These are phyloP conservation scores for Scleroderma bovista DNA, from an alignment of 768 basidiomycete genomes.

Conservation along the genomic window DNA sequence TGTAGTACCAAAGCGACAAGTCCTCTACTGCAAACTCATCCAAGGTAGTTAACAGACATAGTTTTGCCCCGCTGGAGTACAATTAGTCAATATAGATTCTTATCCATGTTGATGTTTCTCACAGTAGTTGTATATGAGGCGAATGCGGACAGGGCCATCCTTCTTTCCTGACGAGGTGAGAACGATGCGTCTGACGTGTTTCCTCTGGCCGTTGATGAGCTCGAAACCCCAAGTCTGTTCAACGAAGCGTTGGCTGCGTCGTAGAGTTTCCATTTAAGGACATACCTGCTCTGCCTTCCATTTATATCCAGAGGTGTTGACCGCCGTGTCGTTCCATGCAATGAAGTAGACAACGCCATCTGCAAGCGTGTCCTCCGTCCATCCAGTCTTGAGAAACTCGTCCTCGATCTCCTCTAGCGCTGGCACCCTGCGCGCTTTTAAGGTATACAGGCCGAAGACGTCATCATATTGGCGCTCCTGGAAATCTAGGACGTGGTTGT, in stretches of 20 bases:
- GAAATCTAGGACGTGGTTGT: constrained; percentile 57
- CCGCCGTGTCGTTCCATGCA: constrained; percentile 57
- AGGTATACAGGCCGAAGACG: constrained; percentile 57
- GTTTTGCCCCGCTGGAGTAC: neutral
- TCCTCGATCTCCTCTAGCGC: constrained; percentile 42
- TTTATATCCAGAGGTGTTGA: constrained; percentile 40
- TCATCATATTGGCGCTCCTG: constrained; percentile 48
- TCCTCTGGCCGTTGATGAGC: constrained; percentile 49
- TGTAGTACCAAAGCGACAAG: no score
- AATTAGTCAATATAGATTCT: no score
- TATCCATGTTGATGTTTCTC: constrained; percentile 16
- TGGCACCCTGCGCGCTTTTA: constrained; percentile 48
- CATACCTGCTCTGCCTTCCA: constrained; percentile 65
- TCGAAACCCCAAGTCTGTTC: constrained; percentile 59
- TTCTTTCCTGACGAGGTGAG: constrained; percentile 59
- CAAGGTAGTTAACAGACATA: neutral
- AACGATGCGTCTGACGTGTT: constrained; percentile 55
- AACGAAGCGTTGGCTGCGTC: no score
- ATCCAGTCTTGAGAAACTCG: constrained; percentile 36
- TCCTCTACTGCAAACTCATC: no score
- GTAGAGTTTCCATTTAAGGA: no score
- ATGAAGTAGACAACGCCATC: constrained; percentile 31
- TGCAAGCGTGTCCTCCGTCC: constrained; percentile 37
- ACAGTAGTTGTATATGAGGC: constrained; percentile 68
- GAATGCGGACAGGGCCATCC: constrained; percentile 43